These are phyloP conservation scores for Nasturtium officinale DNA, from an alignment of 345 rosid species.

Conservation along the genomic window DNA sequence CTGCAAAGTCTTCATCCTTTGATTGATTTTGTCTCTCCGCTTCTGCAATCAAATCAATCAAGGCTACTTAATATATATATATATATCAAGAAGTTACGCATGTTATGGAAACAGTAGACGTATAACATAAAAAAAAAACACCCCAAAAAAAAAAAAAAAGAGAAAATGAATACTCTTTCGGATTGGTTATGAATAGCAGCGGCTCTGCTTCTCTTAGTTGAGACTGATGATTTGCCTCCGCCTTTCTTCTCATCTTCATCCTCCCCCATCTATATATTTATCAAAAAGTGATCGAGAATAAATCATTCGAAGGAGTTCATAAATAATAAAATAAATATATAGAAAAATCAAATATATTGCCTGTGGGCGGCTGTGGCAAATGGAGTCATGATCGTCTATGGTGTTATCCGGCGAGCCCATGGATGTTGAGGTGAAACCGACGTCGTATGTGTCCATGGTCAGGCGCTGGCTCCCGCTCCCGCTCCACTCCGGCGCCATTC, in stretches of 20 bases:
- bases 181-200: slow-evolving; percentile 98
- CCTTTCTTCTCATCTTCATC: slow-evolving; percentile 53
- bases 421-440: slow-evolving; percentile 57
- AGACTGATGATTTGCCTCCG: slow-evolving; percentile 62
- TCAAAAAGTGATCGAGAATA: not conserved
- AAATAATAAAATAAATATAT: too few species aligned
- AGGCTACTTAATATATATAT: not conserved
- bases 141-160: not conserved
- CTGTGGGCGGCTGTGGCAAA: slow-evolving; percentile 63
- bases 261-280: slow-evolving; percentile 39
- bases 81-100: not conserved
- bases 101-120: not conserved
- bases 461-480: slow-evolving; percentile 63
- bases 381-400: slow-evolving; percentile 79
- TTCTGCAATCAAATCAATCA: slow-evolving; percentile 54
- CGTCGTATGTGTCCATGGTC: slow-evolving; percentile 56
- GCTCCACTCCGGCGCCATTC: slow-evolving; percentile 63
- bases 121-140: not conserved
- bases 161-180: slow-evolving; percentile 66
- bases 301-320: not conserved
- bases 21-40: slow-evolving; percentile 96
- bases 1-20: slow-evolving; percentile 95
- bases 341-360: slow-evolving; percentile 42
- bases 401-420: slow-evolving; percentile 39
- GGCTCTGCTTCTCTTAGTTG: slow-evolving; percentile 84